Evolutionary conservation across 192 early-diverging fungal species (phyloP).

Genomic region (Allomyces javanicus): DNA sequence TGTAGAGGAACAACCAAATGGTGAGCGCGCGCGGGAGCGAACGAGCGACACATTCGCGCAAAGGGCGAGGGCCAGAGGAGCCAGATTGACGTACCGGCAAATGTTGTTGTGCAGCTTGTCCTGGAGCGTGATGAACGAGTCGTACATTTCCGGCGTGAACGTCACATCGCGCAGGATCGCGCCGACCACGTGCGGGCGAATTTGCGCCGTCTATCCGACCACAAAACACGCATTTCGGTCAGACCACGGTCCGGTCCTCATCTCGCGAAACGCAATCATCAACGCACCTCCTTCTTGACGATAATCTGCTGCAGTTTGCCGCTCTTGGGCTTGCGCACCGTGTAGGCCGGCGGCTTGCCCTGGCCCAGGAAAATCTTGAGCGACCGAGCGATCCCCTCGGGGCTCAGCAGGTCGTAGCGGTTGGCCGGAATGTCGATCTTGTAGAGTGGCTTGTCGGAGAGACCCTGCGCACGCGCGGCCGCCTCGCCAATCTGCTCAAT

Average conservation of each 20-base stretch:
- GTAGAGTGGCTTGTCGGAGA: conserved; percentile 62
- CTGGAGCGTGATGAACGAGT: conserved; percentile 94
- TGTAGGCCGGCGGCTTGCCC: conserved; percentile 46
- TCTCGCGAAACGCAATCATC: not conserved
- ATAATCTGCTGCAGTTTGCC: conserved; percentile 36
- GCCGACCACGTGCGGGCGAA: conserved; percentile 72
- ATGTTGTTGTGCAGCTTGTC: conserved; percentile 97
- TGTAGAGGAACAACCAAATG: conserved; percentile 7
- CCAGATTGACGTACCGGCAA: conserved; percentile 36
- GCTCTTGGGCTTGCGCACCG: conserved; percentile 29
- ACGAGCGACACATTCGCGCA: not conserved
- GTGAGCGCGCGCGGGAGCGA: conserved; percentile 1
- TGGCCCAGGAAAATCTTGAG: conserved; percentile 64
- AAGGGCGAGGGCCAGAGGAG: not conserved
- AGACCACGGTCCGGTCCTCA: not conserved
- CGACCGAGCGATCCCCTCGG: conserved; percentile 83
- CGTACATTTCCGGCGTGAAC: conserved; percentile 64
- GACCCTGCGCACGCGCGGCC: conserved; percentile 17
- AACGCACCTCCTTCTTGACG: conserved; percentile 44
- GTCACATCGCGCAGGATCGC: conserved; percentile 74
- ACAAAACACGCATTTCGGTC: conserved; percentile 17
- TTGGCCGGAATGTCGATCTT: conserved; percentile 99
- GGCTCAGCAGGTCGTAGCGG: conserved; percentile 87
- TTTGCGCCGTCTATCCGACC: conserved; percentile 40
- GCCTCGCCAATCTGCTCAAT: conserved; percentile 35